phyloP scores from a whole-genome alignment of 129 eudicot genomes.

The Chrysanthemum lavandulifolium region DNA sequence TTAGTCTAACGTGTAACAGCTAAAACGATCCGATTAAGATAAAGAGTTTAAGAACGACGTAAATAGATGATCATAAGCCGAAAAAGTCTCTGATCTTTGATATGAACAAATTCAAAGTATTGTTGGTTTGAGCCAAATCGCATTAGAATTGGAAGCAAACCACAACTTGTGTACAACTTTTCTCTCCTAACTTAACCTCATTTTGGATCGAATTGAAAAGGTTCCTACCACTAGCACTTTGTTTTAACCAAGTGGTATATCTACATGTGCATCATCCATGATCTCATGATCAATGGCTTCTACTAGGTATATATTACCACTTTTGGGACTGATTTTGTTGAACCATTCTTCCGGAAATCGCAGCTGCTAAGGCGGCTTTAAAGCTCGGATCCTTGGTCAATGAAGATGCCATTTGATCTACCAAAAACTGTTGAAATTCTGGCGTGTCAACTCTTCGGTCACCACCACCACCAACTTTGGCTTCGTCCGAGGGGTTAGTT shows the following conservation, averaged over 20 bases:
- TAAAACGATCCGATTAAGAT: not conserved
- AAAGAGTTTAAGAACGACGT: not conserved
- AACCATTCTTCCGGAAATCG: conserved; percentile 81
- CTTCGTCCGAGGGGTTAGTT: conserved; percentile 28
- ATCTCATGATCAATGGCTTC: conserved; percentile 8
- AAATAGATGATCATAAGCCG: not conserved
- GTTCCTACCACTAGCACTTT: conserved; percentile 29
- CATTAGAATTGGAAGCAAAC: conserved; percentile 22
- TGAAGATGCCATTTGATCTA: conserved; percentile 88
- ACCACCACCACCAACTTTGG: conserved; percentile 17
- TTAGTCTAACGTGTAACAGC: not conserved
- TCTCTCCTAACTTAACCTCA: conserved; percentile 24
- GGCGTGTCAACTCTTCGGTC: conserved; percentile 46
- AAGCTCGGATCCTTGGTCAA: conserved; percentile 88
- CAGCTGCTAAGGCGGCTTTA: conserved; percentile 88
- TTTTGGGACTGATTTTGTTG: conserved; percentile 58
- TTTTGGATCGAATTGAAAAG: conserved; percentile 9
- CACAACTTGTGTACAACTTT: conserved; percentile 16
- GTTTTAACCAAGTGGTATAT: conserved; percentile 34
- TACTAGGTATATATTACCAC: conserved; percentile 25
- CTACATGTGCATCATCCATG: conserved; percentile 42
- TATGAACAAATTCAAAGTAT: conserved; percentile 28
- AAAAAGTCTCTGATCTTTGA: conserved; percentile 4
- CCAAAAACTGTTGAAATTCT: conserved; percentile 66
- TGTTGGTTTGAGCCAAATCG: conserved; percentile 11